phyloP scores from a whole-genome alignment of 768 basidiomycete species.

The Chlorophyllum brunneum region DNA sequence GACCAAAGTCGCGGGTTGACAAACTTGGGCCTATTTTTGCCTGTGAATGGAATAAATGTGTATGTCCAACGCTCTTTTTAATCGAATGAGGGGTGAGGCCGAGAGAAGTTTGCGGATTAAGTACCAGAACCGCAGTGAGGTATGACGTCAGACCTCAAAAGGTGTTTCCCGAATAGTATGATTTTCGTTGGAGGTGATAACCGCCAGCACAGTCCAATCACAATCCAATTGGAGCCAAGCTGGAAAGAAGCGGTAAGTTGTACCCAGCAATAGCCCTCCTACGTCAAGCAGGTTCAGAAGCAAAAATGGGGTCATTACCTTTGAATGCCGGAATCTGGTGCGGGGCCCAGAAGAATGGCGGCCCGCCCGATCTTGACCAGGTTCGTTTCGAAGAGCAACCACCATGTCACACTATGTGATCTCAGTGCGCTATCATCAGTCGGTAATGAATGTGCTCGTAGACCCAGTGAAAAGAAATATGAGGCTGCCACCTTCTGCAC shows the following conservation, averaged over 20 bases:
- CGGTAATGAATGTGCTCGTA: too few relatives aligned
- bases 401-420: too few relatives aligned
- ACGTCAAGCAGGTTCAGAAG: constrained; percentile 2
- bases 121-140: background rate
- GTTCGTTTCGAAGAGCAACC: background rate
- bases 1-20: too few relatives aligned
- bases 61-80: background rate
- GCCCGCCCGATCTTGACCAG: background rate
- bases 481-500: background rate
- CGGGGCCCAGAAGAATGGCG: background rate
- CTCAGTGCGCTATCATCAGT: too few relatives aligned
- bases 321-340: background rate
- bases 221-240: background rate
- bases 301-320: background rate
- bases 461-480: background rate
- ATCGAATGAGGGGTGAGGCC: background rate
- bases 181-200: constrained; percentile 1
- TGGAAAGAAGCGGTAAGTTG: background rate
- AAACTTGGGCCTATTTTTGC: too few relatives aligned
- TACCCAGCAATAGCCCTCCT: background rate
- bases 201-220: too few relatives aligned
- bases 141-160: constrained; percentile 6
- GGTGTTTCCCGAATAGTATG: background rate
- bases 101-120: background rate
- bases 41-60: too few relatives aligned